Evolutionary conservation across 306 rosid species (phyloP).

Genomic region (Sophora flavescens): DNA sequence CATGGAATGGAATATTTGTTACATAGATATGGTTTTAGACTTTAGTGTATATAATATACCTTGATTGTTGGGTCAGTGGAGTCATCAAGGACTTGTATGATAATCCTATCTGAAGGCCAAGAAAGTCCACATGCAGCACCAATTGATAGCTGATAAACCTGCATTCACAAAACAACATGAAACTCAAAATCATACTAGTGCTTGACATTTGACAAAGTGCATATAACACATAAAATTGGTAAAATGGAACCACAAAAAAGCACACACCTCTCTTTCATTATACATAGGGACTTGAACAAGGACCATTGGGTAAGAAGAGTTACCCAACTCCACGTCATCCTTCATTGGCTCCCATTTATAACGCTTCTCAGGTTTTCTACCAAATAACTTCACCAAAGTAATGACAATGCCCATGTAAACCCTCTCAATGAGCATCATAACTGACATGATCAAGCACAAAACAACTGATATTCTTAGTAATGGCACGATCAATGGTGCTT

Average conservation of each 20-base stretch:
- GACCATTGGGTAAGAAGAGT: conserved; percentile 85
- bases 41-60: conserved; percentile 53
- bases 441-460: conserved; percentile 78
- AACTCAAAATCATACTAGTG: not conserved
- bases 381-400: conserved; percentile 66
- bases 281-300: conserved; percentile 95
- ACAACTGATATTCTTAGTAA: conserved; percentile 61
- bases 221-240: no score
- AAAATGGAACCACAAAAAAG: not conserved
- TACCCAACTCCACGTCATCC: conserved; percentile 86
- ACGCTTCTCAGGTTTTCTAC: conserved; percentile 79
- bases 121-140: conserved; percentile 95
- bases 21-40: not conserved
- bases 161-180: not conserved
- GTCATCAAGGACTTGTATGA: conserved; percentile 91
- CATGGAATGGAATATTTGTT: not conserved
- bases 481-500: conserved; percentile 85
- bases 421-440: conserved; percentile 84
- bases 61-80: conserved; percentile 86
- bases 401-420: conserved; percentile 88
- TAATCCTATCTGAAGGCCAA: conserved; percentile 94
- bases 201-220: not conserved
- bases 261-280: conserved; percentile 91
- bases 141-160: conserved; percentile 95
- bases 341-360: conserved; percentile 90